Percentiles rank a stretch among this genome's conserved stretches.
phyloP scores from a whole-genome alignment of 2,329 filamentous ascomycete genomes.

The Didymella glomerata region DNA sequence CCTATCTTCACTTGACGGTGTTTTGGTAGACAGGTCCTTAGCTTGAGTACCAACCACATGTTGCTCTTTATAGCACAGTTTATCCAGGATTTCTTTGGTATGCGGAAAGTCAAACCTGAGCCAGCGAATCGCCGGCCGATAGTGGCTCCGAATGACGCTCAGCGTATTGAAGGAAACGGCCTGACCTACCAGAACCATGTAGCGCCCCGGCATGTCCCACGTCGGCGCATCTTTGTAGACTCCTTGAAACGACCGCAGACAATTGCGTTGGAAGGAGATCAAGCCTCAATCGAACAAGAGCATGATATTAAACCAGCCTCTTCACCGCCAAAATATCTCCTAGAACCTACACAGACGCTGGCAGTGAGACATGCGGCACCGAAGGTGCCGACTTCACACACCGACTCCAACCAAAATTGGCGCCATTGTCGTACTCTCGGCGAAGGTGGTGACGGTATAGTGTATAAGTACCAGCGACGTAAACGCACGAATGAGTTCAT shows the following conservation, averaged over 20 bases:
- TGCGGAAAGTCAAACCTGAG: background rate
- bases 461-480: slow-evolving; percentile 8
- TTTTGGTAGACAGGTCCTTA: background rate
- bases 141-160: background rate
- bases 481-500: background rate
- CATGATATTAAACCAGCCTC: background rate
- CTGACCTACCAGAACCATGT: background rate
- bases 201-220: background rate
- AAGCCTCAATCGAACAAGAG: background rate
- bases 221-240: too few relatives aligned
- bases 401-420: background rate
- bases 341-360: background rate
- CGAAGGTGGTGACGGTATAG: slow-evolving; percentile 22
- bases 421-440: slow-evolving; percentile 9
- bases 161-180: background rate
- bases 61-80: background rate
- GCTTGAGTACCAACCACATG: background rate
- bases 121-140: background rate
- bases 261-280: too few relatives aligned
- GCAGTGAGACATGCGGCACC: background rate
- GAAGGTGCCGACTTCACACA: background rate
- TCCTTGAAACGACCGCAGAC: background rate
- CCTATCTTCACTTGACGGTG: background rate
- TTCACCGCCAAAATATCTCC: background rate
- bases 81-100: background rate